These are phyloP conservation scores for Colletotrichum falcatum DNA, from an alignment of 2,329 filamentous ascomycete genomes.

Conservation along the genomic window DNA sequence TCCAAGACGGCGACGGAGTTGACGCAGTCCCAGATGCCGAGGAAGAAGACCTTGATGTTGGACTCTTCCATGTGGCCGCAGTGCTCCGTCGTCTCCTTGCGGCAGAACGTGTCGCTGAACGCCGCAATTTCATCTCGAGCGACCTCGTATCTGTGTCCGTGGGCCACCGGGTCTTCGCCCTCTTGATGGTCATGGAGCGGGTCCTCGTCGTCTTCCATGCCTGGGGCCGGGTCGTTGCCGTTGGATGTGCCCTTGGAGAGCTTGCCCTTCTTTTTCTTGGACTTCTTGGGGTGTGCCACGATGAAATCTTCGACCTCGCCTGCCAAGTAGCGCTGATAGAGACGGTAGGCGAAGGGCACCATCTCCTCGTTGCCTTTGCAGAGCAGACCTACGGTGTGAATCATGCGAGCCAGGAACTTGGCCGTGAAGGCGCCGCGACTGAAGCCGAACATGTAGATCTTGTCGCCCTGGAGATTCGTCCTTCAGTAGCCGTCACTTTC, in stretches of 20 bases:
- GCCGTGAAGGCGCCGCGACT: constrained; percentile 65
- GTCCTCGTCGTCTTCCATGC: constrained; percentile 49
- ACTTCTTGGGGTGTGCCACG: constrained; percentile 40
- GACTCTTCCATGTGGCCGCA: constrained; percentile 42
- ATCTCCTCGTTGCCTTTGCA: constrained; percentile 66
- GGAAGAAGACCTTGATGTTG: constrained; percentile 63
- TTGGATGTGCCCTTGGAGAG: constrained; percentile 34
- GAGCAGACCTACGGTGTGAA: constrained; percentile 61
- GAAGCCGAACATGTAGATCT: constrained; percentile 68
- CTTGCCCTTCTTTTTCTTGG: constrained; percentile 16
- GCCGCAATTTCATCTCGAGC: constrained; percentile 54
- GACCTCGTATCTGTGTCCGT: constrained; percentile 44
- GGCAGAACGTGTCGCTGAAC: constrained; percentile 63
- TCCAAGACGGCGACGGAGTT: constrained; percentile 61
- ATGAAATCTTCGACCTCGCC: constrained; percentile 53
- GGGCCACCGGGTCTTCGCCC: constrained; percentile 41
- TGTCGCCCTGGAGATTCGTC: constrained; percentile 52
- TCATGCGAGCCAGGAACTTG: constrained; percentile 65
- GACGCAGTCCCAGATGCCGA: constrained; percentile 68
- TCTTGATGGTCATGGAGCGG: constrained; percentile 39
- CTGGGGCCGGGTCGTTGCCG: neutral
- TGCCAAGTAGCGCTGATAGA: constrained; percentile 57
- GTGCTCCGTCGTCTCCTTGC: constrained; percentile 46
- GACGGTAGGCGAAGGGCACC: constrained; percentile 62
- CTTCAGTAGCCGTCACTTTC: neutral